Percentiles rank a stretch among this genome's conserved stretches.
phyloP scores from a whole-genome alignment of 495 filamentous ascomycete genomes.

The Amorphotheca resinae region DNA sequence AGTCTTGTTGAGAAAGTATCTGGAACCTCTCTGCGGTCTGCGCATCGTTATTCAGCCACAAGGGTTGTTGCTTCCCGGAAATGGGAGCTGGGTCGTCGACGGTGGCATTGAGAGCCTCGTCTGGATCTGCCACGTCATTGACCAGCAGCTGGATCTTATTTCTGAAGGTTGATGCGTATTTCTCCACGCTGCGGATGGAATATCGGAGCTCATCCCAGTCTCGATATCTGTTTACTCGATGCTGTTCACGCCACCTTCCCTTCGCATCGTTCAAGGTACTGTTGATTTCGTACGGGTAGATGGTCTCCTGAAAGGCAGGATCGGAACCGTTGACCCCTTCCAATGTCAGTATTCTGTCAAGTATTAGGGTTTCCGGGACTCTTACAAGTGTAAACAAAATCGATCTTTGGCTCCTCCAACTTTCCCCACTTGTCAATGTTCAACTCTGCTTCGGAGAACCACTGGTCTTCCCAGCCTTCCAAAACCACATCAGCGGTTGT shows the following conservation, averaged over 20 bases:
- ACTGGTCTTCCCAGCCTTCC: constrained; percentile 31
- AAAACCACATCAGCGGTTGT: constrained; percentile 24
- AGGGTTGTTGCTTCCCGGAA: constrained; percentile 23
- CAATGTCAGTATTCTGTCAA: not conserved
- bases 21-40: constrained; percentile 23
- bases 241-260: constrained; percentile 28
- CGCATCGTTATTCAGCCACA: constrained; percentile 26
- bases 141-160: constrained; percentile 33
- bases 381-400: constrained; percentile 30
- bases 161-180: constrained; percentile 26
- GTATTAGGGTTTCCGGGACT: not conserved
- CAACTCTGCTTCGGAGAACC: constrained; percentile 26
- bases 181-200: constrained; percentile 30
- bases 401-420: constrained; percentile 29
- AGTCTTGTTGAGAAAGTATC: constrained; percentile 30
- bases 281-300: constrained; percentile 26
- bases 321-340: constrained; percentile 31
- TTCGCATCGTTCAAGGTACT: constrained; percentile 29
- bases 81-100: constrained; percentile 10
- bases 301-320: constrained; percentile 23
- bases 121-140: constrained; percentile 22
- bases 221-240: constrained; percentile 30
- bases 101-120: not conserved
- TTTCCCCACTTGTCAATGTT: constrained; percentile 12
- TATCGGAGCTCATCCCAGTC: constrained; percentile 34